Evolutionary conservation across 345 rosid genomes (phyloP).

Genomic region (Punica granatum): DNA sequence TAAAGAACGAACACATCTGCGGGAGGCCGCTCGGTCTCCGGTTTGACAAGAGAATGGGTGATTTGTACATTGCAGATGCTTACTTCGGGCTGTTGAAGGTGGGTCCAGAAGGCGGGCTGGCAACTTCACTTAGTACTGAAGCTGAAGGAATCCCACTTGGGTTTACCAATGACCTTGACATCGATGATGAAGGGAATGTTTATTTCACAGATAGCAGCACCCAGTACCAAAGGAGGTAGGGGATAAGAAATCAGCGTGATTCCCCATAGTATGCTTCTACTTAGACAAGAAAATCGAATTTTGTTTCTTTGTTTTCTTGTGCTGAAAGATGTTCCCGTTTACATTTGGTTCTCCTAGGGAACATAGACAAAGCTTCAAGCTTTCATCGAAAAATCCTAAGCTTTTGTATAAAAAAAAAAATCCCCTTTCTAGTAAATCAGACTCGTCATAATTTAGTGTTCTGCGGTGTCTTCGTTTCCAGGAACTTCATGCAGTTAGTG

Average conservation of each 20-base stretch:
- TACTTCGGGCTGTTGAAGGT: slow-evolving; percentile 74
- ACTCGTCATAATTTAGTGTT: neutral
- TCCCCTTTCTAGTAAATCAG: neutral
- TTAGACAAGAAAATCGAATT: neutral
- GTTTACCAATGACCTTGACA: slow-evolving; percentile 56
- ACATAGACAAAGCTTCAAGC: neutral
- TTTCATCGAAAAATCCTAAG: neutral
- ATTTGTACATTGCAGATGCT: slow-evolving; percentile 72
- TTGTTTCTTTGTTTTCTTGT: neutral
- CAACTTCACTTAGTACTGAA: slow-evolving; percentile 35
- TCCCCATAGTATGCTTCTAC: neutral
- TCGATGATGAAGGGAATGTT: slow-evolving; percentile 49
- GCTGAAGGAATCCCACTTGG: slow-evolving; percentile 31
- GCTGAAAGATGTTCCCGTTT: too few species aligned
- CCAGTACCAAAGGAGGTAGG: slow-evolving; percentile 56
- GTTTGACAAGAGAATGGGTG: slow-evolving; percentile 42
- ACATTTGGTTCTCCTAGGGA: too few species aligned
- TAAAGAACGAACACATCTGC: slow-evolving; percentile 57
- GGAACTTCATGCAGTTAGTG: slow-evolving; percentile 78
- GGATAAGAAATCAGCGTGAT: neutral
- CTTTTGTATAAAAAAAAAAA: neutral
- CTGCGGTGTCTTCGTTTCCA: slow-evolving; percentile 21
- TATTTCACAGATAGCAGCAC: slow-evolving; percentile 74
- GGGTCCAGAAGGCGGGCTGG: slow-evolving; percentile 65
- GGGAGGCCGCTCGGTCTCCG: slow-evolving; percentile 77